These are phyloP conservation scores for Tetrapisispora taiwanensis DNA, from an alignment of 805 yeast species.

Conservation along the genomic window DNA sequence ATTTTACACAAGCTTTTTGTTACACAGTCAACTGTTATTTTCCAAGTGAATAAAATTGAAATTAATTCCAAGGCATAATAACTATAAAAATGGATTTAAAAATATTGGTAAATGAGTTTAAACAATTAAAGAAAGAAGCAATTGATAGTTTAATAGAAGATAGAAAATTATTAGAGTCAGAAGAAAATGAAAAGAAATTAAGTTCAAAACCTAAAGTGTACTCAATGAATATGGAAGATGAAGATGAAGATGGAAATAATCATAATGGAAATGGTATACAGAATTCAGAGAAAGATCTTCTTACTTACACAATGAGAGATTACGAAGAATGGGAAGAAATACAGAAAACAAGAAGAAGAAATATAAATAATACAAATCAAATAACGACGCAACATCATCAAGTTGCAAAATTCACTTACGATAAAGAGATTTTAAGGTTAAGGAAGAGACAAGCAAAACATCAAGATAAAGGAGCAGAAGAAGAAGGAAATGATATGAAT, in stretches of 20 bases:
- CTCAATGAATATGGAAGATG: constrained; percentile 12
- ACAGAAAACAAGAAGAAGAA: constrained; percentile 5
- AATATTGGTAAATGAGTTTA: constrained; percentile 5
- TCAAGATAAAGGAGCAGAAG: not conserved
- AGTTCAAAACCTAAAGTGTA: constrained; percentile 19
- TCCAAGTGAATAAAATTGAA: no score
- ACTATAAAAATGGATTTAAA: not conserved
- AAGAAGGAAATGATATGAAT: no score
- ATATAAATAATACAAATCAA: not conserved
- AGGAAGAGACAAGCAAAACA: not conserved
- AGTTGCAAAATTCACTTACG: constrained; percentile 23
- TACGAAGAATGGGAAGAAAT: constrained; percentile 18
- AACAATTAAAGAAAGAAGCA: constrained; percentile 12
- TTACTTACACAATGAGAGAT: constrained; percentile 19
- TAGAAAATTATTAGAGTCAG: constrained; percentile 15
- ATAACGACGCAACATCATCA: constrained; percentile 8
- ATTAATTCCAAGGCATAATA: no score
- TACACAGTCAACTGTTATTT: no score
- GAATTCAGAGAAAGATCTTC: constrained; percentile 5
- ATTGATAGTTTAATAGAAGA: constrained; percentile 14
- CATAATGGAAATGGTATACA: constrained; percentile 3
- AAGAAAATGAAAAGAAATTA: constrained; percentile 6
- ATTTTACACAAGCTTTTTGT: no score
- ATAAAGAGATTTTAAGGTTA: constrained; percentile 18
- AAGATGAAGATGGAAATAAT: constrained; percentile 8